These are phyloP conservation scores for Naganishia onofrii DNA, from an alignment of 768 basidiomycete genomes.

Conservation along the genomic window DNA sequence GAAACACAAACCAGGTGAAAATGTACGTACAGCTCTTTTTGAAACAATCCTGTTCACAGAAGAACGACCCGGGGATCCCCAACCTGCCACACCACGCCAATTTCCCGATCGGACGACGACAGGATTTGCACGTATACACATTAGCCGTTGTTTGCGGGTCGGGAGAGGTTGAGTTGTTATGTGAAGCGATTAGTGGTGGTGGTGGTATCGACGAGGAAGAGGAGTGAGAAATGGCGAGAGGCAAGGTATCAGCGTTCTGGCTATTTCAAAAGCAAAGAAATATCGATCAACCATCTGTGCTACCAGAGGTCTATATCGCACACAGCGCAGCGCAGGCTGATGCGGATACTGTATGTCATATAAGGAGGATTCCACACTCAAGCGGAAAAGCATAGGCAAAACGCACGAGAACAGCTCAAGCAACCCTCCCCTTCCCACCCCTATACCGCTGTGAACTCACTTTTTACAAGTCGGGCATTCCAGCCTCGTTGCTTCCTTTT, in stretches of 20 bases:
- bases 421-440: no score
- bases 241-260: conserved; percentile 62
- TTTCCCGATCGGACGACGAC: conserved; percentile 23
- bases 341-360: no score
- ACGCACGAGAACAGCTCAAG: no score
- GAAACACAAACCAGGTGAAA: neutral
- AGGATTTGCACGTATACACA: neutral
- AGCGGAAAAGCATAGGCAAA: no score
- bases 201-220: neutral
- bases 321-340: no score
- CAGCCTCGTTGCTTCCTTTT: conserved; percentile 76
- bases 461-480: conserved; percentile 94
- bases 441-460: conserved; percentile 55
- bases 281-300: conserved; percentile 24
- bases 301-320: neutral
- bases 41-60: conserved; percentile 95
- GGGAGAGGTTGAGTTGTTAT: neutral
- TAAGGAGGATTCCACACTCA: no score
- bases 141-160: conserved; percentile 4
- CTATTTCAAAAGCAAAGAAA: conserved; percentile 67
- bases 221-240: neutral
- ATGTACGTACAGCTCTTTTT: conserved; percentile 78
- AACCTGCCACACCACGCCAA: conserved; percentile 39
- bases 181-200: neutral
- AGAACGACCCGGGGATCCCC: conserved; percentile 57